Evolutionary conservation across 495 filamentous ascomycete genomes (phyloP).

Genomic region (Trichocladium uniseriatum): DNA sequence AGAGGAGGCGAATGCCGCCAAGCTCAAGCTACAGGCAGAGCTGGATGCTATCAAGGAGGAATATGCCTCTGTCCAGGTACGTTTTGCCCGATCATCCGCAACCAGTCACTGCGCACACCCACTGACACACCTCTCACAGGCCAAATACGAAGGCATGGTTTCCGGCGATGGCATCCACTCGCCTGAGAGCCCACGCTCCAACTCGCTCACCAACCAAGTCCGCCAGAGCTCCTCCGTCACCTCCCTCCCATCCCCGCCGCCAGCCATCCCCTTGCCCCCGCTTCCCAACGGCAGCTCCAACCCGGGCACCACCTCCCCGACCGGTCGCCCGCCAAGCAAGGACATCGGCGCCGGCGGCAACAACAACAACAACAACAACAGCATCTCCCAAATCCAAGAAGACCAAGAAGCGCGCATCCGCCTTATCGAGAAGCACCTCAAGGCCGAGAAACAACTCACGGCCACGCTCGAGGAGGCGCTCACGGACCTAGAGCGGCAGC

Average conservation of each 20-base stretch:
- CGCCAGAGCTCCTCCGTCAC: conserved; percentile 77
- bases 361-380: too few relatives aligned
- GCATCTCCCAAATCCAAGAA: conserved; percentile 73
- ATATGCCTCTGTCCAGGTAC: conserved; percentile 58
- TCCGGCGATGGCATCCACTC: neutral
- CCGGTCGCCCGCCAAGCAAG: conserved; percentile 65
- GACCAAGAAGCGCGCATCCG: conserved; percentile 92
- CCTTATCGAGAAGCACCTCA: conserved; percentile 93
- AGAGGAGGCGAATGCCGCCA: conserved; percentile 47
- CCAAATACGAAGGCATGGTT: conserved; percentile 40
- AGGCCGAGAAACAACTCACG: conserved; percentile 92
- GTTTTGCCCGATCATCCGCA: conserved; percentile 11
- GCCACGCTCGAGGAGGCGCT: conserved; percentile 90
- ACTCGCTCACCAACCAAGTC: conserved; percentile 59
- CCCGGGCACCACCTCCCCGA: conserved; percentile 36
- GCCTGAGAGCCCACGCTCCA: conserved; percentile 47
- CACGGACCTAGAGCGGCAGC: conserved; percentile 80
- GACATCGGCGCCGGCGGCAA: conserved; percentile 52
- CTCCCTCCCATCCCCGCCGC: conserved; percentile 82
- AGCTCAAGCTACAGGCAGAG: conserved; percentile 41
- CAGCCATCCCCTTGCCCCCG: conserved; percentile 87
- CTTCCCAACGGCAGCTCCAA: conserved; percentile 48
- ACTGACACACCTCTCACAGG: too few relatives aligned
- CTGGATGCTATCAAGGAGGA: conserved; percentile 54
- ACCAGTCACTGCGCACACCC: too few relatives aligned